Conservation (phyloP, 768 basidiomycete species). For the Mycena capillaripes region DNA sequence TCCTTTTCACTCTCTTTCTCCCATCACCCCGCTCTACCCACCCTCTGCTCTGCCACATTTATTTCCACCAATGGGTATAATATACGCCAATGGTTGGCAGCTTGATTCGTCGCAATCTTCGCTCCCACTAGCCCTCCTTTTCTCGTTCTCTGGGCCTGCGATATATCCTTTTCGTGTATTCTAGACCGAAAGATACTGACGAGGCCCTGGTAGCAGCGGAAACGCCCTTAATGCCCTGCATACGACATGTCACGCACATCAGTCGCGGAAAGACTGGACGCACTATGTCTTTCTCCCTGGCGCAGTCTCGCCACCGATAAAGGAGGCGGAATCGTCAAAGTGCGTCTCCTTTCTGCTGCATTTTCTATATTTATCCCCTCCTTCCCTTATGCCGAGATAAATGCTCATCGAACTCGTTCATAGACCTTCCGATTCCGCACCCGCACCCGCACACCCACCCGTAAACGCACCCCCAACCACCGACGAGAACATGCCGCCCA, state of each 20-base stretch:
- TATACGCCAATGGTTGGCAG: constrained; percentile 11
- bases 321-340: constrained; percentile 1
- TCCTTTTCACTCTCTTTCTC: neutral
- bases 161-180: neutral
- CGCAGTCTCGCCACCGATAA: constrained; percentile 12
- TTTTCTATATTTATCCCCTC: neutral
- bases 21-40: neutral
- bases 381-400: neutral
- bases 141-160: neutral
- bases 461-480: neutral
- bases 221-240: constrained; percentile 22
- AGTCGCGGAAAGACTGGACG: constrained; percentile 1
- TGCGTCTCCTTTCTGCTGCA: neutral
- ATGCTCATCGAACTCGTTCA: no score
- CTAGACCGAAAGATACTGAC: neutral
- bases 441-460: no score
- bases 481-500: neutral
- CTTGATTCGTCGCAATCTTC: neutral
- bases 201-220: neutral
- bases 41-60: neutral
- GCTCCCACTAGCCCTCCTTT: neutral
- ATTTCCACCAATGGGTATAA: no score
- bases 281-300: constrained; percentile 19
- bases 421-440: neutral
- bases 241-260: constrained; percentile 6